Base-by-base conservation (phyloP, 495 filamentous ascomycete genomes). In the Talaromyces borbonicus region DNA sequence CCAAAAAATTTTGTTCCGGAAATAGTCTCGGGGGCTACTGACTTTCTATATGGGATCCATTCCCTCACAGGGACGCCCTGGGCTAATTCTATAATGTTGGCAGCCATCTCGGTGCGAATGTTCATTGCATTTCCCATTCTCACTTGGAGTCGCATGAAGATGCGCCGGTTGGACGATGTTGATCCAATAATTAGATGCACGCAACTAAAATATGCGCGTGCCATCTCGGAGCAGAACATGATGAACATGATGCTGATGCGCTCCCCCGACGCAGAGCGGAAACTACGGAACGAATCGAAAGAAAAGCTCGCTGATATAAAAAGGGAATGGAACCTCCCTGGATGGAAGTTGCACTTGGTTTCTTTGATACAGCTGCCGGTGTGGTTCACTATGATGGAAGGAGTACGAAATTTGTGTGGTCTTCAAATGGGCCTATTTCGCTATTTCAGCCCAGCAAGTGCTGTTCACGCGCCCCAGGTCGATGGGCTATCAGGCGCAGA, bases 381-480 rank as follows among this genome's bases (percentile, higher is more conserved):
- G 16, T 93, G 81, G 74, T 53, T 92, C 14, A 52, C 70, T 9
- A 68, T 80, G 24, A 83, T 85, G 49, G 84, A 90, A 51, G 71
- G 73, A 24, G 36, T 93, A 9, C 63, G 87, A 19, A 64, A 67
- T 22, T 78, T 89, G 70, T 75, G 73, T 43, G 82, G 80, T 4
- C 72, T 65, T 14, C 61, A 67, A 9, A 58, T 55, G 1, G 79
- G 81, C 0, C 48, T 82, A n/a, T 20, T 81, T 1, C 72, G 74
- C 8, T 65, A 58, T 52, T 4, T 49, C 56, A 51, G 12, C 56
- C 15, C 50, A 56, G 6, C 31, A 50, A 25, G 15, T 56, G 25
- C 32, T 18, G 27, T 30, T 19, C 44, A n/a, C n/a, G n/a, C n/a
- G n/a, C n/a, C n/a, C n/a, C n/a, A 47, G 2, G 30, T 48, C 29